Evolutionary conservation across 768 basidiomycete genomes (phyloP), one percentile per base, ranked within the genome.

Genomic region (Mycena metata): DNA sequence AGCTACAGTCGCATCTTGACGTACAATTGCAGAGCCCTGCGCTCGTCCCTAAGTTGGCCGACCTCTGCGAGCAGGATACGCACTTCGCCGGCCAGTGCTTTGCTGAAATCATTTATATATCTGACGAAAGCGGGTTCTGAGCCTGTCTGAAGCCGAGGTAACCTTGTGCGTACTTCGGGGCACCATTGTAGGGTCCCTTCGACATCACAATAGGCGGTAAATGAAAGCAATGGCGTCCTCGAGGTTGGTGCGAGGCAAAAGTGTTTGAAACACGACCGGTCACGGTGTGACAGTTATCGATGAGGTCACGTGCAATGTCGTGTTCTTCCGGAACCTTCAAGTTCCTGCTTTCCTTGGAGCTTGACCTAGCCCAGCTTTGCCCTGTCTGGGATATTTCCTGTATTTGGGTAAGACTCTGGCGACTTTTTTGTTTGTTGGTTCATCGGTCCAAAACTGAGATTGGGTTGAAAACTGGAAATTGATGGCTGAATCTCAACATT

Each of bases 101-200:
- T 93, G 74, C 91, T 94, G 78, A 95, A 95, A 70, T 95, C 92
- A 72, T 93, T 91, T 49, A 95, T 82, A 73, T 93, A 92, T 83
- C 85, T 83, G 54, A 70, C 21, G 35, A 70, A 57, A 21, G 24
- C 11, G 19, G 55, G 17, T 56, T 47, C 21, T n/a, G n/a, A 57
- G 36, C n/a, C 7, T 47, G 33, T 49, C 15, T 16, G 36, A 33
- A 11, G 23, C 9, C 16, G 17, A 62, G 24, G 15, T 47, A 35
- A 61, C 9, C 11, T 47, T 51, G 45, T 61, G 67, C 69, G 69
- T 60, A 71, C 70, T 71, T 71, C 0, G 70, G 70, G 30, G 66
- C 70, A 33, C 66, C 70, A 17, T 55, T 64, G 55, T 67, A 67
- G 8, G 52, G 47, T 35, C 63, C 62, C 49, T 64, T 61, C 8